Evolutionary conservation across 352 stramenopile species (phyloP).

Genomic region (Phytophthora brassicae): DNA sequence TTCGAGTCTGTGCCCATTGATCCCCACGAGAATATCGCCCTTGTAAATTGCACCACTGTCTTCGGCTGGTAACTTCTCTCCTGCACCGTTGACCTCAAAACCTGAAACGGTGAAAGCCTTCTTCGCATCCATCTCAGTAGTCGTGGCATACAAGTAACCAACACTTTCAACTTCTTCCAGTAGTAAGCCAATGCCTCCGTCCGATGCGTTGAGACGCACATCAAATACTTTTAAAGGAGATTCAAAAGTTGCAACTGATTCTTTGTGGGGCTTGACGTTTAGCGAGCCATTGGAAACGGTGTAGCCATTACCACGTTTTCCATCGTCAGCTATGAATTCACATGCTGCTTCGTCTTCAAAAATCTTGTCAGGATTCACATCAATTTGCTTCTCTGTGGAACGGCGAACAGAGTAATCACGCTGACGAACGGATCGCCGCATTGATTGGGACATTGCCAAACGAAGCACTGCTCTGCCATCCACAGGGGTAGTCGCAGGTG

Average conservation of each 20-base stretch:
- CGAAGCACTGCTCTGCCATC: conserved; percentile 32
- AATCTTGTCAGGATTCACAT: conserved; percentile 69
- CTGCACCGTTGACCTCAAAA: conserved; percentile 68
- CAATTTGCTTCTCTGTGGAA: conserved; percentile 31
- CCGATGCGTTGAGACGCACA: conserved; percentile 58
- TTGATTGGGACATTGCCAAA: conserved; percentile 62
- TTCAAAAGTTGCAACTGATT: conserved; percentile 4
- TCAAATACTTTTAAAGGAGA: conserved; percentile 47
- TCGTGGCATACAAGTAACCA: not conserved
- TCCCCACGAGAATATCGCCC: conserved; percentile 61
- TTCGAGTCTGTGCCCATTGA: conserved; percentile 55
- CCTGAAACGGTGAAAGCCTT: conserved; percentile 51
- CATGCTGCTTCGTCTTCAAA: conserved; percentile 46
- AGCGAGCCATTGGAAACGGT: not conserved
- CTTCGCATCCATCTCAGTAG: not conserved
- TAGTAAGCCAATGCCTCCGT: conserved; percentile 73
- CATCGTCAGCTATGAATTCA: conserved; percentile 13
- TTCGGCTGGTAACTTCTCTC: conserved; percentile 66
- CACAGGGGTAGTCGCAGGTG: conserved; percentile 20
- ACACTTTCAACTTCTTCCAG: conserved; percentile 37
- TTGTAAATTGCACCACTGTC: conserved; percentile 64
- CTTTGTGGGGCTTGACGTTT: conserved; percentile 1
- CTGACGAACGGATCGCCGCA: conserved; percentile 52
- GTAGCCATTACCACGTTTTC: not conserved
- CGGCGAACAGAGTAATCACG: conserved; percentile 61